Conservation (phyloP, 305 asterid species). For the Stenogyne calaminthoides region DNA sequence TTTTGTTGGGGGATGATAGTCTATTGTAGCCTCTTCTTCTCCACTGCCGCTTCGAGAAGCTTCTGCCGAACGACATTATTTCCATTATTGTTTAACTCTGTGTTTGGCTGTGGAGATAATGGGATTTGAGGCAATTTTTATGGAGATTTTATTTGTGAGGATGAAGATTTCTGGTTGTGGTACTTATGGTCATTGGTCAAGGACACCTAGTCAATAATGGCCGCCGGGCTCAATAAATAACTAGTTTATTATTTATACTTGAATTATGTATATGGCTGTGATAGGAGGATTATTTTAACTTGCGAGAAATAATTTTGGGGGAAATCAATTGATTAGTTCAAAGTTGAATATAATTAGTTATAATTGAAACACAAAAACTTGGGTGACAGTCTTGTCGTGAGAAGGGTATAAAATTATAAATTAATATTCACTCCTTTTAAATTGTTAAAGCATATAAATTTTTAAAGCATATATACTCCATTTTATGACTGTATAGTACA, state of each 20-base stretch:
- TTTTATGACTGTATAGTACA: too few relatives aligned
- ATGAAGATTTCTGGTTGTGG: neutral
- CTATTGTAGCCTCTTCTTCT: conserved; percentile 43
- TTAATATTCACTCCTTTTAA: too few relatives aligned
- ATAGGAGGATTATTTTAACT: neutral
- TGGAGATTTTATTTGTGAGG: neutral
- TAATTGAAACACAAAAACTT: too few relatives aligned
- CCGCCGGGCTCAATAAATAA: conserved; percentile 6
- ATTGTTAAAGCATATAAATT: too few relatives aligned
- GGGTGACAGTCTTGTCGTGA: too few relatives aligned
- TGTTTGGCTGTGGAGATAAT: neutral
- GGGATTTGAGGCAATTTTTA: neutral
- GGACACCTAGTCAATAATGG: conserved; percentile 25
- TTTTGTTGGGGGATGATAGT: conserved; percentile 27
- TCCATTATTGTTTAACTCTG: conserved; percentile 28
- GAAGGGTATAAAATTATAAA: too few relatives aligned
- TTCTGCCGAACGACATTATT: conserved; percentile 29
- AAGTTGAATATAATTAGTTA: too few relatives aligned
- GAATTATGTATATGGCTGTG: neutral
- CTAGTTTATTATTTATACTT: neutral
- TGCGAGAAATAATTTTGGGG: neutral
- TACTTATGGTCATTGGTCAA: neutral
- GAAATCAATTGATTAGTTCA: neutral
- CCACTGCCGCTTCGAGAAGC: conserved; percentile 31
- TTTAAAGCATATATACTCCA: too few relatives aligned